Base-by-base conservation (phyloP, 345 rosid species). In the Acer campestre region DNA sequence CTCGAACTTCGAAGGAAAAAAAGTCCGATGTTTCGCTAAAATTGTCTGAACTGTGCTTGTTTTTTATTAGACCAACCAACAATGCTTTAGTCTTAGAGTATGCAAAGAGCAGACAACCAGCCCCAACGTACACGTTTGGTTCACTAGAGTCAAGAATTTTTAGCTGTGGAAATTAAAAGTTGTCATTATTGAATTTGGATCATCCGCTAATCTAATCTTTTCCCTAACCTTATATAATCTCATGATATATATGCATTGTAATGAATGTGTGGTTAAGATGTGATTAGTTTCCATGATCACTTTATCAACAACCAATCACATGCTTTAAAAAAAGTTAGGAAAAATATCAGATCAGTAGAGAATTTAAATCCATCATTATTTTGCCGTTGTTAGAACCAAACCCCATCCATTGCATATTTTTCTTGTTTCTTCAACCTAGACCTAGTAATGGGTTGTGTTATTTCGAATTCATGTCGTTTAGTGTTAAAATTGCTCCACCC, bases 71-170 rank as follows among this genome's bases (percentile, higher is more conserved):
- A 79, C 75, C 71, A 75, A 17, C 42, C 29, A 48, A 6, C 55
- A 49, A 31, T 7, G 35, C n/a, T 64, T 72, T 49, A 49, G 51
- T 66, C 56, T 0, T 20, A 10, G 65, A 65, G 20, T 38, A 44
- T 31, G 10, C 25, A 69, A n/a, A 61, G 66, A 63, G 75, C 71
- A 27, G 53, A 71, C 78, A 75, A 61, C 7, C 65, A 22, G 46
- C 64, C 12, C 20, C 56, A 2, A 6, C 4, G 11, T 27, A 22
- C 75, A 74, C 48, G 29, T 58, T 31, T 59, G 56, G 18, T 22
- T 68, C 58, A 61, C 38, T 65, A 59, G 27, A 58, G 74, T 79
- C 82, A 68, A 79, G 70, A 3, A 20, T 67, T 11, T 58, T 20
- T 29, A 31, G 70, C 42, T 10, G 31, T 6, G 55, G 22, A 53